phyloP scores from a whole-genome alignment of 2,329 filamentous ascomycete species.

The Pseudogymnoascus sp. region DNA sequence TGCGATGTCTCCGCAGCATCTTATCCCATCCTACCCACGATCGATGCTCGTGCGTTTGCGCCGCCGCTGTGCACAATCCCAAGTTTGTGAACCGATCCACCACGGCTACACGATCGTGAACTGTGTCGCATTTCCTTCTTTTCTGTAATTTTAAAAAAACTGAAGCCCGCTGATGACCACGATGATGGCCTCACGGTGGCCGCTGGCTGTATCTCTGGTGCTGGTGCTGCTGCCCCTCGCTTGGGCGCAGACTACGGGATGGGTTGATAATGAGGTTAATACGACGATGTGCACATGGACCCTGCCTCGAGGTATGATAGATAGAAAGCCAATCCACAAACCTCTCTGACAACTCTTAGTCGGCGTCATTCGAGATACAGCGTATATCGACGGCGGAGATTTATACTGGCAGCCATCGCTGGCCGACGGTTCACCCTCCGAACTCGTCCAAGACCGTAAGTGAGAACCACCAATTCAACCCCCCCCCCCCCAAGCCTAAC shows the following conservation, averaged over 20 bases:
- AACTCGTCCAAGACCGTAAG: constrained; percentile 35
- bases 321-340: not conserved
- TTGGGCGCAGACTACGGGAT: constrained; percentile 38
- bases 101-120: not conserved
- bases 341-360: constrained; percentile 33
- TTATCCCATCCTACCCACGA: not conserved
- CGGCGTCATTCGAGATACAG: constrained; percentile 48
- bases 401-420: constrained; percentile 45
- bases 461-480: constrained; percentile 10
- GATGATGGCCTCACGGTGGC: not conserved
- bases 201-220: not conserved
- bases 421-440: constrained; percentile 33
- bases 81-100: not conserved
- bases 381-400: constrained; percentile 57
- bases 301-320: constrained; percentile 30
- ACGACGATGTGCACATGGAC: constrained; percentile 52
- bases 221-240: not conserved
- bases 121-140: not conserved
- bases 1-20: not conserved
- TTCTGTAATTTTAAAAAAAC: not conserved
- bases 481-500: constrained; percentile 9
- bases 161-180: not conserved
- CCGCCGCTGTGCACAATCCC: not conserved
- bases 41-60: not conserved
- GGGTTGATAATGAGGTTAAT: constrained; percentile 44